Conservation (phyloP, 2,329 filamentous ascomycete species). For the Stagonosporopsis vannaccii region DNA sequence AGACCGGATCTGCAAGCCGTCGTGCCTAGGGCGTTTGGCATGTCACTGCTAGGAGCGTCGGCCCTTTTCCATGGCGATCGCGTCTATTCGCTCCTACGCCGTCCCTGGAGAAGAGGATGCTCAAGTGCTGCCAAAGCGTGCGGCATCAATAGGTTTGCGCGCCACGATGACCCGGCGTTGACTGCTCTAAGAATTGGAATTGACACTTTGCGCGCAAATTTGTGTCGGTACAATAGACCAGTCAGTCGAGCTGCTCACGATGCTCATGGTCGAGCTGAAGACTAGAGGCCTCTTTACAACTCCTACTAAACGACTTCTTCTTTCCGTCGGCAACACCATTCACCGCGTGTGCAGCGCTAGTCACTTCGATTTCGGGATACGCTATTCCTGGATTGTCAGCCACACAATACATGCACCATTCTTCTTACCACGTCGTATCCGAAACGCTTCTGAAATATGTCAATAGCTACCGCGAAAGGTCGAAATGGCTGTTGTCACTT, state of each 20-base stretch:
- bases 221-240: too few species aligned
- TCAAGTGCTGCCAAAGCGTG: background rate
- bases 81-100: constrained; percentile 1
- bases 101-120: background rate
- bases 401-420: too few species aligned
- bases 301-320: too few species aligned
- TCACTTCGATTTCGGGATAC: background rate
- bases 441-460: too few species aligned
- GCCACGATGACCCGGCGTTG: background rate
- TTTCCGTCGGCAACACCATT: too few species aligned
- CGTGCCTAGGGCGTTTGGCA: background rate
- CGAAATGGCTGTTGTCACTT: too few species aligned
- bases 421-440: too few species aligned
- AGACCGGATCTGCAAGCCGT: constrained; percentile 7
- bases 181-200: background rate
- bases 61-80: constrained; percentile 10
- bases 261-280: background rate
- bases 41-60: constrained; percentile 3
- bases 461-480: too few species aligned
- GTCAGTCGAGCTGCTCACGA: too few species aligned
- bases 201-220: background rate
- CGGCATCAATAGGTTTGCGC: background rate
- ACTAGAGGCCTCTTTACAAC: too few species aligned
- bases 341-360: background rate
- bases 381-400: background rate